Evolutionary conservation across 805 yeast genomes (phyloP), one percentile per base, ranked within the genome.

Genomic region (Barnettozyma vustinii): DNA sequence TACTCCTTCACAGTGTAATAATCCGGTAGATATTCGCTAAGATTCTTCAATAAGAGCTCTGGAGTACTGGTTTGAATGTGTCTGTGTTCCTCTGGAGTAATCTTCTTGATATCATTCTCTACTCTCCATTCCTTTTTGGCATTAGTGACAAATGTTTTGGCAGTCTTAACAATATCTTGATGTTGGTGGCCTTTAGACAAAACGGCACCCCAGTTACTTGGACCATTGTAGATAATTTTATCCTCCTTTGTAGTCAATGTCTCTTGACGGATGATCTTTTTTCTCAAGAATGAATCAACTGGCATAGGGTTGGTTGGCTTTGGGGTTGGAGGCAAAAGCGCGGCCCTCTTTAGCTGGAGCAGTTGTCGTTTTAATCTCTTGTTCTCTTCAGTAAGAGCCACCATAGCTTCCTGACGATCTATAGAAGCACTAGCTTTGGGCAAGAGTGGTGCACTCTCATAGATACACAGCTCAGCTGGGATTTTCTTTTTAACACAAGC

Each of bases 361-460:
- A 57, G 12, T 21, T 60, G 54, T 7, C 37, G 47, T 30, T 49
- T 57, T 20, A 60, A 26, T 20, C 44, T 45, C 15, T 48, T 42
- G 42, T 56, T 58, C 46, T 61, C 64, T 13, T 45, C 46, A 2
- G 46, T 37, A 21, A 59, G 37, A 13, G 51, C 1, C 21, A 46
- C 20, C n/a, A 57, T 9, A 1, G 51, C 54, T 4, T 56, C 59
- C 1, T 45, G 27, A 0, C 52, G 46, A 13, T 46, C 51, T 10
- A 37, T 43, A 1, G 50, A 50, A 2, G 46, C 53, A 7, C 62
- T 63, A 9, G 52, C 44, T 1, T 59, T 56, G 2, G 68, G 62
- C 9, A 64, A 48, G 44, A 66, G 58, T 12, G 65, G 68, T 0
- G 67, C 57, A n/a, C 46, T 51, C 37, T 56, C 60, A 50, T 61